These are phyloP conservation scores for Cicer judaicum DNA, from an alignment of 306 rosid species.

Conservation along the genomic window DNA sequence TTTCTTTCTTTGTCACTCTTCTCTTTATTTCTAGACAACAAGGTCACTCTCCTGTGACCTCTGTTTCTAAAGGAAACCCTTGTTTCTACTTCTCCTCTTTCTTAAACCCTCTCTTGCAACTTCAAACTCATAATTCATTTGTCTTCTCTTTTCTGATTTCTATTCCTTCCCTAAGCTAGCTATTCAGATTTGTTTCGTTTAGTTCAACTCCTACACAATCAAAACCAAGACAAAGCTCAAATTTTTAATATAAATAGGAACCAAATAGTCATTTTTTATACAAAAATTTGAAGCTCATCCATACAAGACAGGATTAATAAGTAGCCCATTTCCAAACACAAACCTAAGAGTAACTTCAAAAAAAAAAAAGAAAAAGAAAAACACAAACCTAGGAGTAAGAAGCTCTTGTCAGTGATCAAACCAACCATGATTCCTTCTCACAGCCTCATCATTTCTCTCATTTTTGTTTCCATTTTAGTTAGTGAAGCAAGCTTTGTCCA, in stretches of 20 bases:
- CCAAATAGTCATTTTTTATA: conserved; percentile 47
- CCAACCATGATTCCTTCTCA: conserved; percentile 60
- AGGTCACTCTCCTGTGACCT: conserved; percentile 32
- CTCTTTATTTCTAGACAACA: conserved; percentile 34
- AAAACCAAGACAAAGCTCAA: conserved; percentile 27
- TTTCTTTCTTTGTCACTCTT: not conserved
- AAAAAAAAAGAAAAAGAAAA: not conserved
- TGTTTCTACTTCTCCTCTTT: conserved; percentile 29
- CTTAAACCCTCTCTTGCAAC: conserved; percentile 16
- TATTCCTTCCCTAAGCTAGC: conserved; percentile 17
- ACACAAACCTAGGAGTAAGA: conserved; percentile 44
- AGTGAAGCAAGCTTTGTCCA: conserved; percentile 57
- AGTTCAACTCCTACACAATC: conserved; percentile 3
- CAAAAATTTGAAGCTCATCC: conserved; percentile 46
- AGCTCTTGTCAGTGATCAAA: conserved; percentile 47
- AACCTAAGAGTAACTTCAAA: conserved; percentile 34
- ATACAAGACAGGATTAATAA: conserved; percentile 33
- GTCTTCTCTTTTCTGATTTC: conserved; percentile 1
- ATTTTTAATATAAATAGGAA: conserved; percentile 29
- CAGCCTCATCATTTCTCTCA: conserved; percentile 65
- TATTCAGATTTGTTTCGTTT: not conserved
- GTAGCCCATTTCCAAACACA: conserved; percentile 41
- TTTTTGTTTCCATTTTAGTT: conserved; percentile 62
- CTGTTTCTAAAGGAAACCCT: conserved; percentile 47
- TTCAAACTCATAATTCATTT: conserved; percentile 33